Base-by-base conservation (phyloP, 768 basidiomycete species). In the Filobasidium wieringae region DNA sequence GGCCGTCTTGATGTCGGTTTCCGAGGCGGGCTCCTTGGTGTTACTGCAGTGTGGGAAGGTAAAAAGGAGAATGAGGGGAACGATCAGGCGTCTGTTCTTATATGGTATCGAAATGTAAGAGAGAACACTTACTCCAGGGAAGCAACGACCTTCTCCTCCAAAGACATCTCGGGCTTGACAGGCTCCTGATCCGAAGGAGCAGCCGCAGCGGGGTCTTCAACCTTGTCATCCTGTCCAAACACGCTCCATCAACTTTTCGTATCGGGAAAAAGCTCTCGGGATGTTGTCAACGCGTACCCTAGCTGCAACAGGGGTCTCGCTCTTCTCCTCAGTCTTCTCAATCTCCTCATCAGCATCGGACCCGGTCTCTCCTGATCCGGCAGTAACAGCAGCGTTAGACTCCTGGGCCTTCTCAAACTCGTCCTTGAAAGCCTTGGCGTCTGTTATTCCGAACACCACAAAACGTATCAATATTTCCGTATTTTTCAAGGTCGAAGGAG, bases 321-420 rank as follows among this genome's bases (percentile, higher is more conserved):
- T 45, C 29, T 9, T 15, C 9, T 43, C 55, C 27, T 31, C 41
- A 36, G 53, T 33, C 53, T 59, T 59, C 32, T 59, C 58, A 40
- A 34, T 39, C 41, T 49, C 24, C 1, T 32, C 29, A 8, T 17
- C 43, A 7, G n/a, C 34, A 11, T 32, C 12, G 19, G 2, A 15
- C 8, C 36, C 14, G 12, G 30, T 14, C 26, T 40, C 40, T 26
- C 47, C 43, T 29, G 37, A 51, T 45, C 32, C 55, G 24, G 49
- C 36, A 29, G 55, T 53, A 32, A 53, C 41, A 9, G 47, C 56
- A 39, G 58, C 49, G 67, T 91, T 92, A 62, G 70, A 79, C 72
- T 79, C 79, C 77, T 87, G 88, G 55, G 86, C 91, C 5, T 80
- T 77, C 75, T 95, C 89, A 73, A 97, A 99, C 53, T 82, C 85